phyloP scores from a whole-genome alignment of 2,329 filamentous ascomycete species.

The Cryphonectria japonica region DNA sequence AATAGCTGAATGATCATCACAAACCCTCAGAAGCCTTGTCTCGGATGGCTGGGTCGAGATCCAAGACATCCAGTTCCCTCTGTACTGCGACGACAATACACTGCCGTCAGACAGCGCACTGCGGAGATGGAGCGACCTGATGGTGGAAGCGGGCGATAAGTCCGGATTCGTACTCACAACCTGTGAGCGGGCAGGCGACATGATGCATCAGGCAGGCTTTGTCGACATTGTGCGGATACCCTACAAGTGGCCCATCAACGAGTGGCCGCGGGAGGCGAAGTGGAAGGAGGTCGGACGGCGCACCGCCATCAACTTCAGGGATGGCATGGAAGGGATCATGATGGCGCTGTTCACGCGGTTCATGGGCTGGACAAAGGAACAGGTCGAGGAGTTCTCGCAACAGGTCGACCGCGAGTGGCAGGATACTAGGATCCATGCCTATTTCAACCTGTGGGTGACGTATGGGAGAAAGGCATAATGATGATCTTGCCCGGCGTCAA shows the following conservation, averaged over 20 bases:
- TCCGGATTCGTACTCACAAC: slow-evolving; percentile 37
- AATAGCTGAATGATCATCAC: slow-evolving; percentile 6
- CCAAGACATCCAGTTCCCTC: slow-evolving; percentile 39
- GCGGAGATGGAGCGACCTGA: slow-evolving; percentile 36
- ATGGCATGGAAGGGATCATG: slow-evolving; percentile 32
- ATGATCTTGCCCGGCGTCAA: not conserved
- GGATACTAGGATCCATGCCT: slow-evolving; percentile 36
- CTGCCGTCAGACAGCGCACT: slow-evolving; percentile 34
- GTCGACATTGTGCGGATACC: slow-evolving; percentile 30
- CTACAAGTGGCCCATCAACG: slow-evolving; percentile 32
- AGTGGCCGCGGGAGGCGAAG: slow-evolving; percentile 33
- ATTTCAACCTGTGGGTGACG: slow-evolving; percentile 37
- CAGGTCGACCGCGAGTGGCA: slow-evolving; percentile 35
- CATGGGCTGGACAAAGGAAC: slow-evolving; percentile 31
- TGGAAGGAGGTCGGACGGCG: slow-evolving; percentile 31
- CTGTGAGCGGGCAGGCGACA: slow-evolving; percentile 36
- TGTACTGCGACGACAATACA: slow-evolving; percentile 38
- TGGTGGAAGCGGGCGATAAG: slow-evolving; percentile 37
- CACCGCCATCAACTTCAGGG: slow-evolving; percentile 27
- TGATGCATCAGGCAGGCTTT: slow-evolving; percentile 31
- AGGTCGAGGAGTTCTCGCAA: slow-evolving; percentile 33
- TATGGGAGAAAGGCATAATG: slow-evolving; percentile 36
- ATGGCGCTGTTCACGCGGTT: slow-evolving; percentile 33
- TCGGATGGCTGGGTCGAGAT: slow-evolving; percentile 35
- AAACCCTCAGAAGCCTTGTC: slow-evolving; percentile 31